Evolutionary conservation across 129 eudicot genomes (phyloP).

Genomic region (Oenanthe sinensis): DNA sequence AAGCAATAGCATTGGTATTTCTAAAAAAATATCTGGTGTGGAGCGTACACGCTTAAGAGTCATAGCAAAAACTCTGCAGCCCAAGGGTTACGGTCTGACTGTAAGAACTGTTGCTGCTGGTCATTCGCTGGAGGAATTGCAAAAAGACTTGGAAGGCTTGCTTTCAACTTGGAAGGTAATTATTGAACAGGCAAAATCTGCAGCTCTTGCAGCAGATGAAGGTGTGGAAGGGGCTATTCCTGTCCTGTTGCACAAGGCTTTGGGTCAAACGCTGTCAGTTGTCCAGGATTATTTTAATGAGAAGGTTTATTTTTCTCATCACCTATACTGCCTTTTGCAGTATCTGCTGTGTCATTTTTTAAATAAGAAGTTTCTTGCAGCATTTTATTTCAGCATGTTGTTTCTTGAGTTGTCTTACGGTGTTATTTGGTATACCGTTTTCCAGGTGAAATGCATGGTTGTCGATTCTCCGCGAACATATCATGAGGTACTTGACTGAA

Average conservation of each 20-base stretch:
- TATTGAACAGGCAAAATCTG: conserved; percentile 83
- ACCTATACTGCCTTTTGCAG: not conserved
- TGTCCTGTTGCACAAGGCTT: conserved; percentile 81
- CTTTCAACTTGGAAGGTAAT: conserved; percentile 86
- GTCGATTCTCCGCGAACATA: conserved; percentile 98
- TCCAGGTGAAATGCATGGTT: conserved; percentile 84
- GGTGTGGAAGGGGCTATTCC: conserved; percentile 94
- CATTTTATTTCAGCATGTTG: not conserved
- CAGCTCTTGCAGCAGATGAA: conserved; percentile 98
- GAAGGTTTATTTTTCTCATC: conserved; percentile 37
- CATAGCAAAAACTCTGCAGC: conserved; percentile 83
- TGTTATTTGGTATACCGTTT: conserved; percentile 14
- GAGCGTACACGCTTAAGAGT: conserved; percentile 77
- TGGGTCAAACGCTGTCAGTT: conserved; percentile 90
- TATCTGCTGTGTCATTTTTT: not conserved
- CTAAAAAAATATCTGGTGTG: conserved; percentile 70
- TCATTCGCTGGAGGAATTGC: conserved; percentile 77
- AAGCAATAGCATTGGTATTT: conserved; percentile 61
- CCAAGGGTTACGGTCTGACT: conserved; percentile 76
- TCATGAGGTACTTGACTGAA: conserved; percentile 69
- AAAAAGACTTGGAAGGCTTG: conserved; percentile 83
- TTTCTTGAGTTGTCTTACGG: conserved; percentile 6
- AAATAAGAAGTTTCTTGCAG: not conserved
- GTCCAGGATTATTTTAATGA: conserved; percentile 90
- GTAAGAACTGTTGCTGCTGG: conserved; percentile 90